These are phyloP conservation scores for Nymphaea thermarum DNA, from an alignment of 164 flowering plant genomes.

Conservation along the genomic window DNA sequence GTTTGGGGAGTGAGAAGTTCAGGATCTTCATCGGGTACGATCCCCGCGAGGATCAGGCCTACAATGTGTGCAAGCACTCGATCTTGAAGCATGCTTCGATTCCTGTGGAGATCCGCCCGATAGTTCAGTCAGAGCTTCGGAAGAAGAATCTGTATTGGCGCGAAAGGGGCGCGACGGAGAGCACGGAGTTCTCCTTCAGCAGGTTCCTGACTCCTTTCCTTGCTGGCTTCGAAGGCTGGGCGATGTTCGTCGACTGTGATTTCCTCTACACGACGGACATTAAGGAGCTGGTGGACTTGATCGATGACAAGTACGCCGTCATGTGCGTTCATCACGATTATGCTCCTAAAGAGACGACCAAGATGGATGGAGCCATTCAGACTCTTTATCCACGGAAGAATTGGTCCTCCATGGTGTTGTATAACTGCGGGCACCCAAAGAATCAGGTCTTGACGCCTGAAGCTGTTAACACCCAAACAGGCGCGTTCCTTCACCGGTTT, in stretches of 20 bases:
- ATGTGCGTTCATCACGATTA: conserved; percentile 82
- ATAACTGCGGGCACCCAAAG: conserved; percentile 69
- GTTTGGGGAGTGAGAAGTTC: conserved; percentile 17
- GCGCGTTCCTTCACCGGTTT: conserved; percentile 70
- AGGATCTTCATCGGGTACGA: conserved; percentile 88
- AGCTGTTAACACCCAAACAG: conserved; percentile 42
- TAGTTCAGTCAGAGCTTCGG: conserved; percentile 67
- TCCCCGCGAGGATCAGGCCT: conserved; percentile 79
- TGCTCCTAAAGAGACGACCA: conserved; percentile 57
- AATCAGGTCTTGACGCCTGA: conserved; percentile 47
- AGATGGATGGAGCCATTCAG: conserved; percentile 77
- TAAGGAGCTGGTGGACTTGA: conserved; percentile 40
- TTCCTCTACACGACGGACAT: conserved; percentile 55
- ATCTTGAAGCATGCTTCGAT: conserved; percentile 58
- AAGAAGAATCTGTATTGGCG: conserved; percentile 63
- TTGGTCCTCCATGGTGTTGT: conserved; percentile 78
- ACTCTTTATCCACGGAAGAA: conserved; percentile 69
- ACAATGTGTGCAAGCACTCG: conserved; percentile 72
- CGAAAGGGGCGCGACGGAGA: conserved; percentile 64
- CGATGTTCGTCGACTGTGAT: conserved; percentile 82
- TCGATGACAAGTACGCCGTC: conserved; percentile 53
- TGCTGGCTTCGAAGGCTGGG: conserved; percentile 62
- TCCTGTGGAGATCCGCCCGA: conserved; percentile 65
- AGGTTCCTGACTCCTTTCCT: conserved; percentile 55
- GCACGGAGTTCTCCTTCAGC: conserved; percentile 68